Conservation (phyloP, 495 filamentous ascomycete genomes). For the Cercophora sp. region DNA sequence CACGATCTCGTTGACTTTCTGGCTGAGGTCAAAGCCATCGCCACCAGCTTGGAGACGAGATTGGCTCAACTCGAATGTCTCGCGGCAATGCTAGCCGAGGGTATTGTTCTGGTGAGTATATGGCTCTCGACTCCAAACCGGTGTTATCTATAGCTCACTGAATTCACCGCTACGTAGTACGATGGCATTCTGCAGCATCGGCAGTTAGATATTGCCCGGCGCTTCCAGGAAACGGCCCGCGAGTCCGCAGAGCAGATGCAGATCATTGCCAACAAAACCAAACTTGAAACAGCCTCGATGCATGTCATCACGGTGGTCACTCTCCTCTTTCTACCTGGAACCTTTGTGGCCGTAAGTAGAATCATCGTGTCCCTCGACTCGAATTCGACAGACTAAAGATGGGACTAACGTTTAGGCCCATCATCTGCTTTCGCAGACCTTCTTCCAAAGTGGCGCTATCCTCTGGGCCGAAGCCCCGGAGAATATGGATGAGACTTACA, state of each 20-base stretch:
- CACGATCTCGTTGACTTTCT: constrained; percentile 8
- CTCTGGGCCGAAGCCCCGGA: background rate
- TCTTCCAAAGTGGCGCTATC: constrained; percentile 12
- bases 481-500: background rate
- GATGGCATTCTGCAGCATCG: constrained; percentile 13
- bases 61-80: constrained; percentile 12
- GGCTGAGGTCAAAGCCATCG: constrained; percentile 5
- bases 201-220: constrained; percentile 1
- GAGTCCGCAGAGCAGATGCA: constrained; percentile 13
- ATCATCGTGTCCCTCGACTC: no score
- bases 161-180: constrained; percentile 13
- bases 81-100: constrained; percentile 8
- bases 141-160: background rate
- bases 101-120: constrained; percentile 18
- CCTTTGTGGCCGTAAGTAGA: constrained; percentile 29
- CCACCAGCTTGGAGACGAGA: constrained; percentile 9
- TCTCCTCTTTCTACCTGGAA: constrained; percentile 42
- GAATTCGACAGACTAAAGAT: background rate
- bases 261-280: constrained; percentile 28
- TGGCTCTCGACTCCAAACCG: background rate
- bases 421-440: background rate
- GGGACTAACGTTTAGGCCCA: background rate
- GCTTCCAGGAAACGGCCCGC: constrained; percentile 3
- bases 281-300: constrained; percentile 35
- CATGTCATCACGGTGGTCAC: constrained; percentile 42